Percentiles rank a stretch among this genome's conserved stretches.
Conservation (phyloP, 176 grass and related monocot species). For the Hyparrhenia diplandra region DNA sequence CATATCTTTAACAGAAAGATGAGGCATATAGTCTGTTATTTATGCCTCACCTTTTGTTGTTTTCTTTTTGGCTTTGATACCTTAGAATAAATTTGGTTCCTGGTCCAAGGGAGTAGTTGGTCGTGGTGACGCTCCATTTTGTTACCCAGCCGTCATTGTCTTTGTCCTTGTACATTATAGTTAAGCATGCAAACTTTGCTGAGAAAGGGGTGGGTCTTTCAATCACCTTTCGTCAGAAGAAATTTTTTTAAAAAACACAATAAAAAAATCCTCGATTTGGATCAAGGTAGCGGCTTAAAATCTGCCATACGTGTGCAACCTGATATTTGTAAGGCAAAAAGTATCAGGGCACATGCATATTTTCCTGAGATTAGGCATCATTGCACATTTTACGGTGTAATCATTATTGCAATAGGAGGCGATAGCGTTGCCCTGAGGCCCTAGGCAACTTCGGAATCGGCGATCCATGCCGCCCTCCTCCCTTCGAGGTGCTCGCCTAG, state of each 20-base stretch:
- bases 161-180: not conserved
- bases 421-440: no score
- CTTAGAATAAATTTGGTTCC: not conserved
- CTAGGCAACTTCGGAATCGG: no score
- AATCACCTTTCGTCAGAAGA: not conserved
- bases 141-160: conserved; percentile 4
- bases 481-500: no score
- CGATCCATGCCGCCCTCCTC: no score
- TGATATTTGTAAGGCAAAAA: not conserved
- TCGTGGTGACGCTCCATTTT: conserved; percentile 7
- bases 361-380: not conserved
- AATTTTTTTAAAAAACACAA: not conserved
- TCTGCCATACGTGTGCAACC: not conserved
- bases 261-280: no score
- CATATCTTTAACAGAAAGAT: conserved; percentile 13
- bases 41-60: not conserved
- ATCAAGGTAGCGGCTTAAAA: not conserved
- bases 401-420: not conserved
- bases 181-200: not conserved
- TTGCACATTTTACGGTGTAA: not conserved
- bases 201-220: not conserved
- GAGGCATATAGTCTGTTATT: conserved; percentile 5
- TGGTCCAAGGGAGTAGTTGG: not conserved
- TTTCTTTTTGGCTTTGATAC: not conserved
- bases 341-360: not conserved